phyloP scores from a whole-genome alignment of 129 eudicot genomes.

The Arctium lappa region DNA sequence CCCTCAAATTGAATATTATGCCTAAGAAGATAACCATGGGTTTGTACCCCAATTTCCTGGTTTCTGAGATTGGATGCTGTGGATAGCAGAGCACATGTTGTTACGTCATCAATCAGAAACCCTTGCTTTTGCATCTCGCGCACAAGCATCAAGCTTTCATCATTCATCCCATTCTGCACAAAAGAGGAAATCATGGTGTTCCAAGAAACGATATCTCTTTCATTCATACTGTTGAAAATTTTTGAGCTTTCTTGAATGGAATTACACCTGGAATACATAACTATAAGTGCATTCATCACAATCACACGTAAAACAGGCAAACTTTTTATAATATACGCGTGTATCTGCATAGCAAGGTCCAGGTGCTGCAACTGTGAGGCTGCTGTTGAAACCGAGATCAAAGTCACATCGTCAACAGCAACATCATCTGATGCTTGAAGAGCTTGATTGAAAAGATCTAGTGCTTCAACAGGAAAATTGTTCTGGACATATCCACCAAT shows the following conservation, averaged over 20 bases:
- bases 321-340: slow-evolving; percentile 56
- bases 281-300: slow-evolving; percentile 56
- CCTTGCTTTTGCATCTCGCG: slow-evolving; percentile 72
- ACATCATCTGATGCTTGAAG: slow-evolving; percentile 31
- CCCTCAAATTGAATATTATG: slow-evolving; percentile 63
- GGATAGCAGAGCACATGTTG: slow-evolving; percentile 66
- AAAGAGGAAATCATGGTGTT: slow-evolving; percentile 76
- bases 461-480: slow-evolving; percentile 48
- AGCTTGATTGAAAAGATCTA: slow-evolving; percentile 60
- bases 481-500: slow-evolving; percentile 78
- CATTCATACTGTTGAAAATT: slow-evolving; percentile 53
- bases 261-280: slow-evolving; percentile 80
- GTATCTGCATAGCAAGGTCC: slow-evolving; percentile 53
- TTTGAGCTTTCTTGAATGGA: slow-evolving; percentile 45
- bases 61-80: slow-evolving; percentile 84
- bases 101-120: slow-evolving; percentile 59
- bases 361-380: slow-evolving; percentile 77
- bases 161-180: slow-evolving; percentile 71
- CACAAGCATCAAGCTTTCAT: slow-evolving; percentile 78
- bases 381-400: slow-evolving; percentile 65
- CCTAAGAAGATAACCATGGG: slow-evolving; percentile 77
- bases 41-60: slow-evolving; percentile 63
- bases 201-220: slow-evolving; percentile 86
- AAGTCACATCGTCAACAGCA: slow-evolving; percentile 62
- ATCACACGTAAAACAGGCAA: slow-evolving; percentile 33